These are phyloP conservation scores for Saccharum officinarum DNA, from an alignment of 176 grass and related monocot genomes.

Conservation along the genomic window DNA sequence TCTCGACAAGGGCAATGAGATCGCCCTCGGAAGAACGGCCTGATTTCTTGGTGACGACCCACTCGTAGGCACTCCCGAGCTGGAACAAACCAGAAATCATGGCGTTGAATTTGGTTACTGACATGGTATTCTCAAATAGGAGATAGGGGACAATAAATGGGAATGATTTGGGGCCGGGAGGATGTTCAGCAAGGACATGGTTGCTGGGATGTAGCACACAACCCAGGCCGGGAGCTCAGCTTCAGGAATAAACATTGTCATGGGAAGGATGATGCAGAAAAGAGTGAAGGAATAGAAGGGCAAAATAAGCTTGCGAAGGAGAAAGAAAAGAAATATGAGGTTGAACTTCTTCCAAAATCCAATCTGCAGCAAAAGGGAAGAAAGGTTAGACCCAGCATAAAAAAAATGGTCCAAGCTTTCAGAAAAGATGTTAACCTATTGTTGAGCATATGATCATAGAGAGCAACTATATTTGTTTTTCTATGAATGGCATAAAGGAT, in stretches of 20 bases:
- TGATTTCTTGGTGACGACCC: conserved; percentile 90
- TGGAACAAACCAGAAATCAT: conserved; percentile 90
- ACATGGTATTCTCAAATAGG: conserved; percentile 95
- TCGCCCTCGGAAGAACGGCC: conserved; percentile 61
- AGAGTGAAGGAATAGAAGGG: conserved; percentile 95
- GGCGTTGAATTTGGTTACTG: conserved; percentile 90
- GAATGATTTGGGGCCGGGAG: conserved; percentile 79
- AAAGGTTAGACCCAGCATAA: not conserved
- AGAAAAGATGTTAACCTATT: not conserved
- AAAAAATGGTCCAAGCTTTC: not conserved
- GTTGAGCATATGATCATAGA: not conserved
- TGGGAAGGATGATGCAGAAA: conserved; percentile 87
- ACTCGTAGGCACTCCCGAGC: conserved; percentile 84
- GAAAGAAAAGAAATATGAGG: conserved; percentile 89
- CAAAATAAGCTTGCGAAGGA: conserved; percentile 80
- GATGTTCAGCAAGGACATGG: conserved; percentile 84
- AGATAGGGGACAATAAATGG: conserved; percentile 91
- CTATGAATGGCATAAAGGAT: not conserved
- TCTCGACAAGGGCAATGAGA: conserved; percentile 50
- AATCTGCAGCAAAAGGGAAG: conserved; percentile 60
- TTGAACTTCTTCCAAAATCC: conserved; percentile 89
- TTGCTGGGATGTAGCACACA: conserved; percentile 77
- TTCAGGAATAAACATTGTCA: conserved; percentile 96
- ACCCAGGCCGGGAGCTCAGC: conserved; percentile 85
- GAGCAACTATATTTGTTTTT: not conserved